These are phyloP conservation scores for Starmera amethionina DNA, from an alignment of 805 yeast genomes.

Conservation along the genomic window DNA sequence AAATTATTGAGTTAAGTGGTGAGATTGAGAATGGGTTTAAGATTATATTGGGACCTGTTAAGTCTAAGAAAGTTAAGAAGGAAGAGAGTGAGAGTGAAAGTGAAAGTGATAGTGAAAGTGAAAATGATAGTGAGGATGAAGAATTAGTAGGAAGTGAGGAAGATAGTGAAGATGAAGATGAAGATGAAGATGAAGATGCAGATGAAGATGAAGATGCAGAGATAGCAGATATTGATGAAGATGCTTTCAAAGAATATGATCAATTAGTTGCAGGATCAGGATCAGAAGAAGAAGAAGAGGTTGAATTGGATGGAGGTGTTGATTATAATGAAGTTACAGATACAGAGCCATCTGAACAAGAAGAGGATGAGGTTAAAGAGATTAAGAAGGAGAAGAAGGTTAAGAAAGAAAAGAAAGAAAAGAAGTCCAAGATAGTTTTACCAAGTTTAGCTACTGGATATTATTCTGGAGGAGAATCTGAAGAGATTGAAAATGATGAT, in stretches of 20 bases:
- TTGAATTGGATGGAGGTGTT: conserved; percentile 16
- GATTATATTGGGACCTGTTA: conserved; percentile 20
- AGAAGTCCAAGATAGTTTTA: conserved; percentile 27
- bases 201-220: conserved; percentile 16
- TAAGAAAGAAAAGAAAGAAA: conserved; percentile 14
- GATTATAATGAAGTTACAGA: conserved; percentile 58
- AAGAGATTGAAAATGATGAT: conserved; percentile 38
- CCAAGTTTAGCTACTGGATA: conserved; percentile 78
- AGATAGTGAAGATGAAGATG: conserved; percentile 10
- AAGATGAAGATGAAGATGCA: conserved; percentile 12
- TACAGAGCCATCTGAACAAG: conserved; percentile 41
- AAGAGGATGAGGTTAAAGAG: conserved; percentile 12
- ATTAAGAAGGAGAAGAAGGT: background rate
- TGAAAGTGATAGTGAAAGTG: conserved; percentile 12
- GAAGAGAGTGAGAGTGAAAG: conserved; percentile 7
- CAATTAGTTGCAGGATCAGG: conserved; percentile 27
- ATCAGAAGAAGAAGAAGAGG: conserved; percentile 32
- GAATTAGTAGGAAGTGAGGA: conserved; percentile 2
- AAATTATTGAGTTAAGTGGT: conserved; percentile 36
- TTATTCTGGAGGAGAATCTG: conserved; percentile 68
- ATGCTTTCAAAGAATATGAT: conserved; percentile 23
- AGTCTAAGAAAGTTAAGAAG: conserved; percentile 18
- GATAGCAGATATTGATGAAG: conserved; percentile 16
- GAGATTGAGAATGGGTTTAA: conserved; percentile 29
- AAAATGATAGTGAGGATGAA: conserved; percentile 6